Percentiles rank a stretch among this genome's conserved stretches.
These are phyloP conservation scores for Takashimella tepidaria DNA, from an alignment of 1,284 basidiomycete genomes.

Conservation along the genomic window DNA sequence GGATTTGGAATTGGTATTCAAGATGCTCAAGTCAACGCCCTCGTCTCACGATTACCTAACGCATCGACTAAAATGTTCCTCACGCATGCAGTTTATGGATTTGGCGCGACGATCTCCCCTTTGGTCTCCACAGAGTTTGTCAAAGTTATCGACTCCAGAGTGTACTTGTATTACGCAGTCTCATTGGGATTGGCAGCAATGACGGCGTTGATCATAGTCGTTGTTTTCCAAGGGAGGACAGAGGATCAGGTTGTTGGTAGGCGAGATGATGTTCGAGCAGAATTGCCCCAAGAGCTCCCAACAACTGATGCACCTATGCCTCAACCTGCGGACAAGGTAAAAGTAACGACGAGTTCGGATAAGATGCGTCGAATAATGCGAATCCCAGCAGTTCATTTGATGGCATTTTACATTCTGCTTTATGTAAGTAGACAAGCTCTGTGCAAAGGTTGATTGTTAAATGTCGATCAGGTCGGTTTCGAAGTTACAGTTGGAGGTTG, in stretches of 20 bases:
- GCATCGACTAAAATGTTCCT: slow-evolving; percentile 57
- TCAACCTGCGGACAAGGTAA: slow-evolving; percentile 3
- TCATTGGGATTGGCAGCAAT: slow-evolving; percentile 56
- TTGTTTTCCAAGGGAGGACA: slow-evolving; percentile 55
- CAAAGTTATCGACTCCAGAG: slow-evolving; percentile 49
- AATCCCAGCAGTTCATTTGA: slow-evolving; percentile 27
- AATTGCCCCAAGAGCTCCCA: not conserved
- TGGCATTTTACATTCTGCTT: slow-evolving; percentile 37
- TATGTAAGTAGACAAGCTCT: slow-evolving; percentile 32
- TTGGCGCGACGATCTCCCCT: slow-evolving; percentile 63
- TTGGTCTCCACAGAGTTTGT: slow-evolving; percentile 65
- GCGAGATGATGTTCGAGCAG: slow-evolving; percentile 6
- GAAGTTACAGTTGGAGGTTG: slow-evolving; percentile 43
- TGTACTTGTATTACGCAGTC: slow-evolving; percentile 59
- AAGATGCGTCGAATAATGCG: slow-evolving; percentile 41
- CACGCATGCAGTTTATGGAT: slow-evolving; percentile 58
- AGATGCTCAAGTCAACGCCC: slow-evolving; percentile 43
- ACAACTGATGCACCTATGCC: not conserved
- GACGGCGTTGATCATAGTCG: slow-evolving; percentile 51
- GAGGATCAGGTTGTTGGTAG: slow-evolving; percentile 52
- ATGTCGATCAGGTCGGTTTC: slow-evolving; percentile 31
- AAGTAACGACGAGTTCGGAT: slow-evolving; percentile 12
- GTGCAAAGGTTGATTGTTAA: no score
- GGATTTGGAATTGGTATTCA: slow-evolving; percentile 60
- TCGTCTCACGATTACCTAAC: slow-evolving; percentile 32